Conservation (phyloP, 1,284 basidiomycete species). For the Pseudozyma thailandica region DNA sequence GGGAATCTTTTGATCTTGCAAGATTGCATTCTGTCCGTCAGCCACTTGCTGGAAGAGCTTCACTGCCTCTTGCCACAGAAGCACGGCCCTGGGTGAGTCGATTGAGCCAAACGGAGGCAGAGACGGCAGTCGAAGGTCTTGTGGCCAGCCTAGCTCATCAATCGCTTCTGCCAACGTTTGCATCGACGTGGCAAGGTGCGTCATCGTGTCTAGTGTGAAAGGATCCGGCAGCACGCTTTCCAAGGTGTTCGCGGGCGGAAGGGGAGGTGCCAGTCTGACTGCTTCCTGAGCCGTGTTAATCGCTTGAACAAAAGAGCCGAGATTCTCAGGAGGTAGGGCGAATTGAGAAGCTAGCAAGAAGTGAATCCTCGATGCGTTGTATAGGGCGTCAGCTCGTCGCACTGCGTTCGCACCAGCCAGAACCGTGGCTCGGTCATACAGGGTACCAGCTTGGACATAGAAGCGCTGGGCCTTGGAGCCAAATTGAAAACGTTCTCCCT, state of each 20-base stretch:
- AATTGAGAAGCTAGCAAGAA: conserved; percentile 53
- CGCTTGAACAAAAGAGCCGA: conserved; percentile 25
- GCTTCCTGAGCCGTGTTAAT: conserved; percentile 30
- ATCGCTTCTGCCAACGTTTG: conserved; percentile 48
- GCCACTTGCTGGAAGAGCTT: conserved; percentile 24
- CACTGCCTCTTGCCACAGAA: conserved; percentile 37
- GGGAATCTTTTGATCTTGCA: conserved; percentile 26
- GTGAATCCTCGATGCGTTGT: conserved; percentile 46
- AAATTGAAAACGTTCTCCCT: conserved; percentile 52
- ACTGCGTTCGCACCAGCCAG: conserved; percentile 15
- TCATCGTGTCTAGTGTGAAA: conserved; percentile 47
- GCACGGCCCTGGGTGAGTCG: background rate
- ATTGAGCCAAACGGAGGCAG: background rate
- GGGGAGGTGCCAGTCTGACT: conserved; percentile 24
- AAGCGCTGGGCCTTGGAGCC: conserved; percentile 53
- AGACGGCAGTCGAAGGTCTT: conserved; percentile 4
- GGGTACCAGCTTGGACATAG: conserved; percentile 36
- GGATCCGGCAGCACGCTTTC: conserved; percentile 33
- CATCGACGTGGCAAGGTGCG: conserved; percentile 33
- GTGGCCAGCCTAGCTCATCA: conserved; percentile 46
- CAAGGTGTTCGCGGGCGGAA: background rate
- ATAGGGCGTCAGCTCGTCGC: conserved; percentile 33
- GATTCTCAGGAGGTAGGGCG: conserved; percentile 34
- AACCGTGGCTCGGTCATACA: conserved; percentile 32
- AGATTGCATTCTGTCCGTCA: conserved; percentile 23